Evolutionary conservation across 2,329 filamentous ascomycete species (phyloP), one percentile per base, ranked within the genome.

Genomic region (Colletotrichum acutatum): DNA sequence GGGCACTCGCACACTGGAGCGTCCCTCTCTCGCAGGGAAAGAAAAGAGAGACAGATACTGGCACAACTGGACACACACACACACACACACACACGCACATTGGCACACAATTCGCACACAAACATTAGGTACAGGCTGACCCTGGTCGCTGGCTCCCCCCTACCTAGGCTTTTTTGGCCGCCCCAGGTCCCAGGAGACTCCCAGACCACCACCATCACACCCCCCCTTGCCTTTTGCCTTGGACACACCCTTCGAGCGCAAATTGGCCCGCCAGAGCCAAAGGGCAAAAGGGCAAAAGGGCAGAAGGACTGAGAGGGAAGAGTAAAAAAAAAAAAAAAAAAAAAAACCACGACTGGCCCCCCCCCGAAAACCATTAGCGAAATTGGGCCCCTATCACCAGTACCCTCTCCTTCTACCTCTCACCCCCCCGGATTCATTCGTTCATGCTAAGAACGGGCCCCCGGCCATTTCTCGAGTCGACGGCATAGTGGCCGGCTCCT

Each of bases 371-470:
- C 78, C 78, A 76, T 82, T 84, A 84, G 82, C 81, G 83, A 84
- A 77, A 84, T 84, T 84, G 78, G 78, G 74, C 78, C 78, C 79
- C 79, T 80, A 81, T 82, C 77, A 58, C 57, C 56, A 57, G 76
- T 75, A 77, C 77, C 74, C 77, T 78, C 72, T 76, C 76, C 76
- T 49, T 57, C 59, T 60, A 22, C 74, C 76, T 78, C 72, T 76
- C 76, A 77, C 75, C 58, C 77, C 76, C 76, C 79, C 75, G 74
- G 78, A 75, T 77, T 77, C 77, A 74, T 77, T 76, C 76, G 78
- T 82, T 81, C 79, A 82, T 82, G 80, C 80, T 78, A 78, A 79
- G 76, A 74, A 78, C 77, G 75, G 74, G 74, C 75, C 76, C 77
- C 75, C 46, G 66, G 67, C 59, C 69, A 68, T 63, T 53, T 63